Percentiles rank a stretch among this genome's conserved stretches.
Conservation (phyloP, 345 rosid species). For the Dipteronia sinensis region DNA sequence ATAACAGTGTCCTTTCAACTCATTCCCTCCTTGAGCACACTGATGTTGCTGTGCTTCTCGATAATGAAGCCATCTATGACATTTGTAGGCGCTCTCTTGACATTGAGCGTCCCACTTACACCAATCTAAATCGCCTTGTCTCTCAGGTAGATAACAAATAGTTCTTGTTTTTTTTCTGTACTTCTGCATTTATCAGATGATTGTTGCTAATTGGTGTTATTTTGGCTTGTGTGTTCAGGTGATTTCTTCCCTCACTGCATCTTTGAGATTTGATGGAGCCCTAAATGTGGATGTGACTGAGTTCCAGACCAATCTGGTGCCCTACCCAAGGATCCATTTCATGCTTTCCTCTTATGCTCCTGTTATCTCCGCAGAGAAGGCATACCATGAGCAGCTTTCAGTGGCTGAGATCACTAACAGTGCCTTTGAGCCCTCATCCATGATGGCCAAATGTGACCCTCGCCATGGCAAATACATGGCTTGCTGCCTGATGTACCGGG, state of each 20-base stretch:
- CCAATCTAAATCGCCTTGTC: constrained; percentile 59
- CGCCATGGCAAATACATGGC: constrained; percentile 75
- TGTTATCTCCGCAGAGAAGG: constrained; percentile 59
- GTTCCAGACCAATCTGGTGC: constrained; percentile 67
- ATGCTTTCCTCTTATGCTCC: constrained; percentile 70
- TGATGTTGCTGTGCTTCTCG: constrained; percentile 55
- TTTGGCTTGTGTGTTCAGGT: constrained; percentile 32
- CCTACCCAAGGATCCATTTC: constrained; percentile 64
- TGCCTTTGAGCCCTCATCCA: constrained; percentile 60
- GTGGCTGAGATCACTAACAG: constrained; percentile 67
- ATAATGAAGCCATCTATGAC: constrained; percentile 61
- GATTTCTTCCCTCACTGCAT: constrained; percentile 62
- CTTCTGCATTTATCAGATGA: background rate
- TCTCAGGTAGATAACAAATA: constrained; percentile 43
- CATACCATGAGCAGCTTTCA: constrained; percentile 59
- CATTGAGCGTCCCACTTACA: constrained; percentile 62
- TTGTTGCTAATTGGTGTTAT: constrained; percentile 2
- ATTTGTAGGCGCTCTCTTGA: constrained; percentile 66
- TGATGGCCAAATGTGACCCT: constrained; percentile 68
- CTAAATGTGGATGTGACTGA: constrained; percentile 64
- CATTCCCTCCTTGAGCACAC: constrained; percentile 67
- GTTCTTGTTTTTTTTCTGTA: background rate
- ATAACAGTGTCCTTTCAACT: constrained; percentile 60
- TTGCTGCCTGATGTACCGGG: constrained; percentile 61
- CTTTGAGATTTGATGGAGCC: constrained; percentile 65